phyloP scores from a whole-genome alignment of 352 stramenopile species.

The Phytophthora lateralis region DNA sequence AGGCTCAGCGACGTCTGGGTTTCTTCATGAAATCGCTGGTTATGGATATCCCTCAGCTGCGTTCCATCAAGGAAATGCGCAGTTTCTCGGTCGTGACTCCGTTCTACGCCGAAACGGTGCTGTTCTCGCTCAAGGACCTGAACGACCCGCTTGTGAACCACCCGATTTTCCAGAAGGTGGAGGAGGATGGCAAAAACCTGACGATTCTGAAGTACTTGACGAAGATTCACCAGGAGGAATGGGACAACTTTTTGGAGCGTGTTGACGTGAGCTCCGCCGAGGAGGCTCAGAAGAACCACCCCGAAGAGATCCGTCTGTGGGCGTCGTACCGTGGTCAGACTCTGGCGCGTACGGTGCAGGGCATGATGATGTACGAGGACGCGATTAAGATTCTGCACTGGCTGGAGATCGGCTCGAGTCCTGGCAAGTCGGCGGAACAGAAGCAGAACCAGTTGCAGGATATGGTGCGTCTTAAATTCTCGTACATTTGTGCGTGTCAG shows the following conservation, averaged over 20 bases:
- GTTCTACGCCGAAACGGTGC: slow-evolving; percentile 83
- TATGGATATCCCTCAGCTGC: slow-evolving; percentile 85
- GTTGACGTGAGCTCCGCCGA: slow-evolving; percentile 77
- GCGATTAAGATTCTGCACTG: slow-evolving; percentile 89
- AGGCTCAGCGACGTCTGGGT: slow-evolving; percentile 76
- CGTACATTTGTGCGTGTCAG: slow-evolving; percentile 86
- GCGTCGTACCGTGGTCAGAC: slow-evolving; percentile 85
- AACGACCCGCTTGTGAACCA: slow-evolving; percentile 87
- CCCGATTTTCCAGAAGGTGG: slow-evolving; percentile 84
- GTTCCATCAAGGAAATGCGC: slow-evolving; percentile 84
- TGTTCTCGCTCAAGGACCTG: slow-evolving; percentile 81
- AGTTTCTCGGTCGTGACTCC: slow-evolving; percentile 87
- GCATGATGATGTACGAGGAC: slow-evolving; percentile 90
- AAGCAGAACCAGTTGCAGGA: slow-evolving; percentile 83
- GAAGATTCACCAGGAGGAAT: slow-evolving; percentile 85
- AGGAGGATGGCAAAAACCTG: slow-evolving; percentile 85
- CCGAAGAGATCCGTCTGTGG: slow-evolving; percentile 81
- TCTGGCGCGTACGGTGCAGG: slow-evolving; percentile 76
- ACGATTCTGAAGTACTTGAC: slow-evolving; percentile 88
- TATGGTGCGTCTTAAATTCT: slow-evolving; percentile 88
- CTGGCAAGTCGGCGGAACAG: slow-evolving; percentile 68
- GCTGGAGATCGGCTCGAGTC: slow-evolving; percentile 80
- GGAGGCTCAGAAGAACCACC: slow-evolving; percentile 73
- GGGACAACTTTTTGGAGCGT: slow-evolving; percentile 86
- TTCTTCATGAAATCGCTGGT: slow-evolving; percentile 90